Evolutionary conservation across 805 yeast species (phyloP), one percentile per base, ranked within the genome.

Genomic region (Yamadazyma laniorum): DNA sequence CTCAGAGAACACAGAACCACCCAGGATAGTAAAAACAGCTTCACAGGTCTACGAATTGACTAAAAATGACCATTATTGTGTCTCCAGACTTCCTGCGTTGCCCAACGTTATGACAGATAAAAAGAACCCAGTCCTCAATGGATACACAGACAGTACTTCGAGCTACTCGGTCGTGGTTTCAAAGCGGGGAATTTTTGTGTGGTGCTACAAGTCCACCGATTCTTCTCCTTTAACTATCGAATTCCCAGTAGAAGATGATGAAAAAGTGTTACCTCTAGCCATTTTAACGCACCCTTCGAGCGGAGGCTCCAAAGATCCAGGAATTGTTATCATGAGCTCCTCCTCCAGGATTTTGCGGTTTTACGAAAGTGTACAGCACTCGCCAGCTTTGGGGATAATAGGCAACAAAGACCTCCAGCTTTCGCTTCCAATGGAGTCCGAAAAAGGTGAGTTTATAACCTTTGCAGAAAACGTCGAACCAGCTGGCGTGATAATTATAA

Each of bases 351-450:
- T 58, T 14, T 59, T 85, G 33, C 72, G 74, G 18, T 89, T 81
- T 58, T 84, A 82, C 64, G 95, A 86, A 52, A 77, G 86, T 37
- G 78, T 87, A 9, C 82, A 77, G 45, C 76, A 76, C 42, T 85
- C 88, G 0, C 80, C 88, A 0, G 77, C 86, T 1, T 68, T 77
- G 47, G 80, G 85, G 22, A 58, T 81, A 21, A 65, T 80, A 33
- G 75, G 59, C 60, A 60, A 65, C 51, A 62, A 64, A 34, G 49
- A 58, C 3, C 50, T 81, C 16, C 70, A 66, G 29, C 61, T 81
- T 5, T 50, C 64, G 1, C 57, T 70, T 14, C 66, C 70, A 12
- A 45, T 69, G 19, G 56, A 58, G 39, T 28, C 47, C 11, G 48
- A 37, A 3, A 58, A 49, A 35, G 65, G 66, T n/a, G 97, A 90